Base-by-base conservation (phyloP, 2,329 filamentous ascomycete species). In the Colletotrichum theobromicola region DNA sequence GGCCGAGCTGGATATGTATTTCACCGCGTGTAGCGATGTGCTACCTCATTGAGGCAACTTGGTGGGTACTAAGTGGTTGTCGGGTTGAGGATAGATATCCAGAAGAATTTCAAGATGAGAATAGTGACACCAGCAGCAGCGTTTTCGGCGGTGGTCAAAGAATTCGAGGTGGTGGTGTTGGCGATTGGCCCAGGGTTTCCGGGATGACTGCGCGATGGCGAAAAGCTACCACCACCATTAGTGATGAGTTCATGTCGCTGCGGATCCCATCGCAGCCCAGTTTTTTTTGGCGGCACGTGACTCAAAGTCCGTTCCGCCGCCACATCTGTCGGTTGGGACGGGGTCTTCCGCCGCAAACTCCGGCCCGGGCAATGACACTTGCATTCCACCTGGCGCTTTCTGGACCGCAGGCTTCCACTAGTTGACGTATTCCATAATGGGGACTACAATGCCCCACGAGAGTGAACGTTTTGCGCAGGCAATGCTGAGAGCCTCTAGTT, bases 221-320 rank as follows among this genome's bases (percentile, higher is more conserved):
- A 74, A 74, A 72, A 62, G 28, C 42, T 50, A 50, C 42, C n/a
- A 50, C 42, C 71, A 53, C 71, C 71, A 62, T 70, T 37, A 73
- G 71, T 70, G 67, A 64, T 70, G 66, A 73, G 70, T 72, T 72
- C 70, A 72, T 72, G 55, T 69, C 70, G 65, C 42, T 50, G 42
- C 42, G 42, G 42, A n/a, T 50, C 42, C 42, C 58, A 50, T 50
- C 21, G 28, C 28, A 42, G 61, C 62, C 68, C 72, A 53, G 60
- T 42, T 67, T 73, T 42, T 67, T 73, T 74, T 74, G 57, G 68
- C 68, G 72, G 37, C 72, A 71, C 72, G 72, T 74, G 67, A 72
- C 60, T 21, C 62, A 72, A 74, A 62, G 61, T 74, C 72, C 61
- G 67, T 57, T 46, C 61, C 53, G 34, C 64, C 12, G 57, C 26